These are phyloP conservation scores for Leucosporidium creatinivorum DNA, from an alignment of 768 basidiomycete species.

Conservation along the genomic window DNA sequence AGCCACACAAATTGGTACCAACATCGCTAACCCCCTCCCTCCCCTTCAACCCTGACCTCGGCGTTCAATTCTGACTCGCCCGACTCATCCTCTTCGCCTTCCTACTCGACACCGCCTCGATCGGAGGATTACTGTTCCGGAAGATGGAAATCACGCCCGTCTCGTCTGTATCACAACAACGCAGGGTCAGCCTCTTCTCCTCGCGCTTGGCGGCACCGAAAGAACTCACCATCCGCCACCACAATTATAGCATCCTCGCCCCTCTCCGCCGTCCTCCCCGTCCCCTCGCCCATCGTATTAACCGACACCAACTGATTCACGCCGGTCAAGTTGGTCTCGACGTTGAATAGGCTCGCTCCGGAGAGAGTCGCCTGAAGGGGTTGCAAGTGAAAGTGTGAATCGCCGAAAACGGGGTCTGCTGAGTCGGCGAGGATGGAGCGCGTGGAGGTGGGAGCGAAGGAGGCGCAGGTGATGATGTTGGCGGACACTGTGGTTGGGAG, in stretches of 20 bases:
- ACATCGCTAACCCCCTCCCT: too few relatives aligned
- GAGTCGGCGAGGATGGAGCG: constrained; percentile 26
- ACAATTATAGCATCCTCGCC: constrained; percentile 23
- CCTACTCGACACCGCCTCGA: too few relatives aligned
- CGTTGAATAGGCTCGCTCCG: not conserved
- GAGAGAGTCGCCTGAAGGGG: constrained; percentile 7
- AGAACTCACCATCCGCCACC: constrained; percentile 25
- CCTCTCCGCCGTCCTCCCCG: too few relatives aligned
- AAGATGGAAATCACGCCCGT: constrained; percentile 19
- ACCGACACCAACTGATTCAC: not conserved
- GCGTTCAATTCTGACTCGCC: not conserved
- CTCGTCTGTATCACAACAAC: not conserved
- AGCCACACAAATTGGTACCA: too few relatives aligned
- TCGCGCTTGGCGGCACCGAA: not conserved
- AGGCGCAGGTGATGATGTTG: constrained; percentile 35
- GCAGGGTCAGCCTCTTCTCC: not conserved
- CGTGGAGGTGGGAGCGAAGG: constrained; percentile 32
- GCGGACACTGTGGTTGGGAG: constrained; percentile 17
- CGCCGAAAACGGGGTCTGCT: constrained; percentile 30
- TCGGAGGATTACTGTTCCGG: constrained; percentile 10
- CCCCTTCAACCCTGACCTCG: not conserved
- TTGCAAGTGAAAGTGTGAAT: constrained; percentile 9
- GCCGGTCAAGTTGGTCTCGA: not conserved
- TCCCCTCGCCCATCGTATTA: too few relatives aligned
- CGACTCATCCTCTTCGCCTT: not conserved